These are phyloP conservation scores for Pichia membranifaciens DNA, from an alignment of 805 yeast species.

Conservation along the genomic window DNA sequence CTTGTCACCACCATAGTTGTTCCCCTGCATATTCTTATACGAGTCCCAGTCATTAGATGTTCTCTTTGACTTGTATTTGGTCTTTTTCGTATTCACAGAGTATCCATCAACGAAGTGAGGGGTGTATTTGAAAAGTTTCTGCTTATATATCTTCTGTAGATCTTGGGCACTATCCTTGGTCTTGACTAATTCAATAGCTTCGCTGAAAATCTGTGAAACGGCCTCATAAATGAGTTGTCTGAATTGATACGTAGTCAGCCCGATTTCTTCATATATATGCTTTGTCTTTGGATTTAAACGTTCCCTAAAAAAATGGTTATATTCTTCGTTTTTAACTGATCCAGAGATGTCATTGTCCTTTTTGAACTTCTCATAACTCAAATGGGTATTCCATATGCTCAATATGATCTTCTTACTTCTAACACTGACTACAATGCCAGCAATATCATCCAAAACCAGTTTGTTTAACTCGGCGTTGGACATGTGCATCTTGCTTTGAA, in stretches of 20 bases:
- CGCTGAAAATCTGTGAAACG: conserved; percentile 2
- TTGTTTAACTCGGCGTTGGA: conserved; percentile 7
- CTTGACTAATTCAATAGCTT: conserved; percentile 5
- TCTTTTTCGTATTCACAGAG: conserved; percentile 1
- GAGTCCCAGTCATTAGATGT: not conserved
- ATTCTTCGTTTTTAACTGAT: conserved; percentile 3
- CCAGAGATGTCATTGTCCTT: conserved; percentile 1
- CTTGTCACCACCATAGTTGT: not conserved
- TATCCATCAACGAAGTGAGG: conserved; percentile 7
- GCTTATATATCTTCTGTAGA: not conserved
- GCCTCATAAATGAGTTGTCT: conserved; percentile 9
- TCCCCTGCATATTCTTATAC: not conserved
- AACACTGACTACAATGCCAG: conserved; percentile 55
- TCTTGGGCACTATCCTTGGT: conserved; percentile 3
- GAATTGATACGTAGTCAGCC: conserved; percentile 9
- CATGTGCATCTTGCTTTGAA: not conserved
- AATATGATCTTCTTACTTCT: conserved; percentile 56
- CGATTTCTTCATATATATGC: conserved; percentile 5
- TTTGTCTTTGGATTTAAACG: conserved; percentile 3
- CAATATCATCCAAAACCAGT: conserved; percentile 42
- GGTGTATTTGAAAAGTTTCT: conserved; percentile 7
- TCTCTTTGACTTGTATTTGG: not conserved
- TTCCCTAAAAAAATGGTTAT: conserved; percentile 3
- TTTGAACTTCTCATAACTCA: conserved; percentile 7
- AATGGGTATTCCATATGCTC: conserved; percentile 55